phyloP scores from a whole-genome alignment of 129 eudicot species.

The Flaveria robusta region DNA sequence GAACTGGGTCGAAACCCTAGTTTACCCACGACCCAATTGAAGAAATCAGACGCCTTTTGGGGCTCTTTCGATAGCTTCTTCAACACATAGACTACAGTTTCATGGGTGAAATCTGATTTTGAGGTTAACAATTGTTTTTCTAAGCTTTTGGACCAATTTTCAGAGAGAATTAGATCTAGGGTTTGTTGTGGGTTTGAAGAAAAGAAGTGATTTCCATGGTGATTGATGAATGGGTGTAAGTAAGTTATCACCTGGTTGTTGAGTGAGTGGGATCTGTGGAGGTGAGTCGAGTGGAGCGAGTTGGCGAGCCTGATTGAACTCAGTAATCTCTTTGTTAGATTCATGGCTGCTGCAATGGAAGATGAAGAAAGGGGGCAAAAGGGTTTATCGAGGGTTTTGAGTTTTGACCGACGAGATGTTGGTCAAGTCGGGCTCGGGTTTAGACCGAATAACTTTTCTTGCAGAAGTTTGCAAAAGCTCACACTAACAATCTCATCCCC shows the following conservation, averaged over 20 bases:
- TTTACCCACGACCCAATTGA: slow-evolving; percentile 54
- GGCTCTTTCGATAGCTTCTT: slow-evolving; percentile 67
- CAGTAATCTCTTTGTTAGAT: slow-evolving; percentile 47
- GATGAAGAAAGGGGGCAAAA: background rate
- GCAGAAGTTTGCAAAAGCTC: too few species aligned
- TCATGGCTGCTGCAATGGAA: slow-evolving; percentile 52
- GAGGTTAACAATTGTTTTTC: slow-evolving; percentile 44
- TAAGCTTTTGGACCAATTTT: slow-evolving; percentile 54
- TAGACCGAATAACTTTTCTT: too few species aligned
- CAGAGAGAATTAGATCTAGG: slow-evolving; percentile 48
- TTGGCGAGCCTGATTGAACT: slow-evolving; percentile 44
- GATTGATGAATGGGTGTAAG: slow-evolving; percentile 17
- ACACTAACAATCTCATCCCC: too few species aligned
- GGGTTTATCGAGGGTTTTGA: slow-evolving; percentile 41
- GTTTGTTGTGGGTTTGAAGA: slow-evolving; percentile 61
- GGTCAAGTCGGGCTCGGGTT: slow-evolving; percentile 6
- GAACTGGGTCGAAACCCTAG: slow-evolving; percentile 74
- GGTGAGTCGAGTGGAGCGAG: slow-evolving; percentile 51
- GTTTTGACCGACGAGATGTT: background rate
- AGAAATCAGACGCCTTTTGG: slow-evolving; percentile 62
- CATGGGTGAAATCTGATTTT: slow-evolving; percentile 54
- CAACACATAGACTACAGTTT: slow-evolving; percentile 63
- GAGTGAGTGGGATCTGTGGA: slow-evolving; percentile 29
- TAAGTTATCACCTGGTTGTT: slow-evolving; percentile 23
- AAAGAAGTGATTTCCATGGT: slow-evolving; percentile 39